Percentiles rank a stretch among this genome's conserved stretches.
Conservation (phyloP, 73 alveolate species). For the Paramecium sonneborni region DNA sequence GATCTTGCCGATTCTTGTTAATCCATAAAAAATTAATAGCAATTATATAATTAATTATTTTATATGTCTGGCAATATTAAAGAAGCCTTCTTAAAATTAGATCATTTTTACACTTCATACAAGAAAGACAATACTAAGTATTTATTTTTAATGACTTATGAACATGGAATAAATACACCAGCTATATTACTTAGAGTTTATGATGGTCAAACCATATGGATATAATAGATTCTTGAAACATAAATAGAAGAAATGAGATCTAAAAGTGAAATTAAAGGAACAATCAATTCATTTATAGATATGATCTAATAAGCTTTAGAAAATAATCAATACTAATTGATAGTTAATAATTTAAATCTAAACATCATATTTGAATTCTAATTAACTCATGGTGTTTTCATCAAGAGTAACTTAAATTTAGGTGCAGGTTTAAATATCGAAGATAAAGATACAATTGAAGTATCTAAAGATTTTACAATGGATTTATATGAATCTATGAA, state of each 20-base stretch:
- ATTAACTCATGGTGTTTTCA: slow-evolving; percentile 1
- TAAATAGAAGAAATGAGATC: neutral
- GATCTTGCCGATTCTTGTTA: neutral
- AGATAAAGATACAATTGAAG: neutral
- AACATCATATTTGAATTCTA: neutral
- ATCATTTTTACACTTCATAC: neutral
- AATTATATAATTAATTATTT: neutral
- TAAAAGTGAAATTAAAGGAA: slow-evolving; percentile 1
- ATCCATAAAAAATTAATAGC: neutral
- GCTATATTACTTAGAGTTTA: neutral
- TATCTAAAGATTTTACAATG: neutral
- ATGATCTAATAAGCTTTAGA: neutral
- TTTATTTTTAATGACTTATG: neutral
- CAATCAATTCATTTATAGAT: neutral
- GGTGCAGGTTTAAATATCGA: neutral
- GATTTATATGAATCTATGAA: neutral
- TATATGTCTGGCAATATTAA: neutral
- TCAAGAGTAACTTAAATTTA: neutral
- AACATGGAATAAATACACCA: neutral
- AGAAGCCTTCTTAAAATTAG: neutral
- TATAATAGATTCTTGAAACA: neutral
- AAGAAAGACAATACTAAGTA: neutral
- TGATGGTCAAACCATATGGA: neutral
- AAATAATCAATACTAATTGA: neutral
- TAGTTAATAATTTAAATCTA: neutral